phyloP scores from a whole-genome alignment of 2,329 filamentous ascomycete species.

The Tolypocladium ophioglossoides region DNA sequence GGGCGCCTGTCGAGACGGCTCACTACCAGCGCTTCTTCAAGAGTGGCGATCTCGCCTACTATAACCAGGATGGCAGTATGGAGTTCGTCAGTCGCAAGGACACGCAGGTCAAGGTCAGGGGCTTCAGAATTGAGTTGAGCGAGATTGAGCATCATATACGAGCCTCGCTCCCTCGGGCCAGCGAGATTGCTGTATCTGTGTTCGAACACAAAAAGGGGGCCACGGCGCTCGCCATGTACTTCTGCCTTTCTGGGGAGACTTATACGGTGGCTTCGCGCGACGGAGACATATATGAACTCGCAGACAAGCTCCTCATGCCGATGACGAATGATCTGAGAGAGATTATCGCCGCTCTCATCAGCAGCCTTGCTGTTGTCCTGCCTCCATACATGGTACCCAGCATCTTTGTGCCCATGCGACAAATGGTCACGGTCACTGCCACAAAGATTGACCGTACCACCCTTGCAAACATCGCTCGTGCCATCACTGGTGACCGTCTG shows the following conservation, averaged over 20 bases:
- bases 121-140: slow-evolving; percentile 9
- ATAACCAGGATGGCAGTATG: slow-evolving; percentile 6
- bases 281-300: neutral
- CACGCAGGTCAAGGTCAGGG: too few species aligned
- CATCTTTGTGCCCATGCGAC: slow-evolving; percentile 3
- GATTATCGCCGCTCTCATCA: neutral
- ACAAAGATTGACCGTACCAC: slow-evolving; percentile 9
- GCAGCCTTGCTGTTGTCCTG: neutral
- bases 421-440: slow-evolving; percentile 7
- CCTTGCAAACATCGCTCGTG: neutral
- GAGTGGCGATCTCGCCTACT: neutral
- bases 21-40: slow-evolving; percentile 6
- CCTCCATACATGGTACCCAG: slow-evolving; percentile 8
- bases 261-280: neutral
- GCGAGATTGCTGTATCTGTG: neutral
- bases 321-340: neutral
- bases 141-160: slow-evolving; percentile 7
- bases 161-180: neutral
- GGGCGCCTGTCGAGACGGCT: neutral
- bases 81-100: slow-evolving; percentile 5
- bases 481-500: neutral
- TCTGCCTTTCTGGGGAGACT: neutral
- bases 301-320: neutral
- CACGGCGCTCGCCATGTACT: neutral
- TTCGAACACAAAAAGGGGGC: neutral